phyloP scores from a whole-genome alignment of 2,329 filamentous ascomycete genomes.

The Shiraia sp. region DNA sequence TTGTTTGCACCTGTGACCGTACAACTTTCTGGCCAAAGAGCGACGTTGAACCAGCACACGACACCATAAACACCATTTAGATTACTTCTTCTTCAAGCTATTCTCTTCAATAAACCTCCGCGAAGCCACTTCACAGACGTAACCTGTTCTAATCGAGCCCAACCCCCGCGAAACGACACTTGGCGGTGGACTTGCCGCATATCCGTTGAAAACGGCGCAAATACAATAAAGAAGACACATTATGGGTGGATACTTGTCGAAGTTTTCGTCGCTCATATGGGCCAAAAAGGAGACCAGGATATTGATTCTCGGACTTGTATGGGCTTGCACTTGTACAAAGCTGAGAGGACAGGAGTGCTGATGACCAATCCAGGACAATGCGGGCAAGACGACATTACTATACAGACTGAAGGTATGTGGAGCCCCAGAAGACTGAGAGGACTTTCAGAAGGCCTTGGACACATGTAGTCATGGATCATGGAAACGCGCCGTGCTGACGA shows the following conservation, averaged over 20 bases:
- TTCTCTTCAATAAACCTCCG: not conserved
- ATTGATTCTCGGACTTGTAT: slow-evolving; percentile 88
- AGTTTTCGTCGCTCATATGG: slow-evolving; percentile 56
- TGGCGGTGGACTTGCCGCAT: slow-evolving; percentile 20
- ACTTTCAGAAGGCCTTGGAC: not conserved
- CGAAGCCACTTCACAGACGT: not conserved
- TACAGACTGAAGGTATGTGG: slow-evolving; percentile 85
- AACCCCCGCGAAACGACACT: not conserved
- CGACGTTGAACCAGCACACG: slow-evolving; percentile 16
- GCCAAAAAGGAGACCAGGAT: slow-evolving; percentile 98
- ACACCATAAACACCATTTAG: slow-evolving; percentile 6
- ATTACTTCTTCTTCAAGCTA: too few relatives aligned
- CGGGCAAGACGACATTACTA: slow-evolving; percentile 94
- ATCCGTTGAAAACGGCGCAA: slow-evolving; percentile 13
- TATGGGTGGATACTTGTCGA: slow-evolving; percentile 41
- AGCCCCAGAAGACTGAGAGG: not conserved
- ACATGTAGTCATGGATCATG: too few relatives aligned
- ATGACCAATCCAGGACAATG: slow-evolving; percentile 75
- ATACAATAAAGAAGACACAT: slow-evolving; percentile 18
- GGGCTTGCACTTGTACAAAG: slow-evolving; percentile 32
- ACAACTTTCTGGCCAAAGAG: slow-evolving; percentile 31
- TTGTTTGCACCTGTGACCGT: slow-evolving; percentile 26
- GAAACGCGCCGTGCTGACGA: not conserved
- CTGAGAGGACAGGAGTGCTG: slow-evolving; percentile 13
- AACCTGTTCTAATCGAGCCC: not conserved